A percentile compares a stretch with the other conserved stretches of the same genome.
Evolutionary conservation across 306 rosid species (phyloP).

Genomic region (Dryas octopetala): DNA sequence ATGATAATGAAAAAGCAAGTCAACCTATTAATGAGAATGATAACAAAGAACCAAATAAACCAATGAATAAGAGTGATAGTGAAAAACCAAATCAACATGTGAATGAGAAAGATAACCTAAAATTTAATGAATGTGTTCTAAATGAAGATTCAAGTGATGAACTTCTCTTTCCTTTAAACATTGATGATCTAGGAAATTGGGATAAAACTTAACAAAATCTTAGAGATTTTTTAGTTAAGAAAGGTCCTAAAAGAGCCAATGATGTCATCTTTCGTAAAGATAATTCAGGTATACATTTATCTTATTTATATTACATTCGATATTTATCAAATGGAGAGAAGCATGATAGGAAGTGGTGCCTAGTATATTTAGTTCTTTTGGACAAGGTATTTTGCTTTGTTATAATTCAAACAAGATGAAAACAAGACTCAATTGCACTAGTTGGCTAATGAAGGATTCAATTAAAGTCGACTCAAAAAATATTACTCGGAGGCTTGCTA

Average conservation of each 20-base stretch:
- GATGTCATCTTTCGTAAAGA: background rate
- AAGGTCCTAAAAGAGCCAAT: background rate
- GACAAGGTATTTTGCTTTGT: constrained; percentile 13
- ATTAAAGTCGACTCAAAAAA: constrained; percentile 7
- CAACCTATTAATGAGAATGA: background rate
- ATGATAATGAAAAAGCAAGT: background rate
- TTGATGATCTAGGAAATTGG: constrained; percentile 12
- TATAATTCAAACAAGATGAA: background rate
- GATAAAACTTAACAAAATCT: background rate
- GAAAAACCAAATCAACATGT: background rate
- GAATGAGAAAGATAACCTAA: background rate
- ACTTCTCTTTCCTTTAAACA: background rate
- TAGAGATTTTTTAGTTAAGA: background rate
- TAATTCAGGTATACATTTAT: background rate
- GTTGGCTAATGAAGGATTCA: constrained; percentile 1
- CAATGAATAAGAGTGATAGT: background rate
- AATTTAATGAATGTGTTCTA: background rate
- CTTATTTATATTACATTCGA: background rate
- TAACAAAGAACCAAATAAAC: background rate
- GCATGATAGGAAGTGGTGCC: constrained; percentile 4
- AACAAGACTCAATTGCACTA: background rate
- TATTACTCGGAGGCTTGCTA: background rate
- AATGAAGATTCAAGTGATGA: background rate
- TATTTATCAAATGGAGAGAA: constrained; percentile 4
- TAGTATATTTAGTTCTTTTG: constrained; percentile 1